Percentiles rank a stretch among this genome's conserved stretches.
Evolutionary conservation across 768 basidiomycete species (phyloP).

Genomic region (Agaricus blazei): DNA sequence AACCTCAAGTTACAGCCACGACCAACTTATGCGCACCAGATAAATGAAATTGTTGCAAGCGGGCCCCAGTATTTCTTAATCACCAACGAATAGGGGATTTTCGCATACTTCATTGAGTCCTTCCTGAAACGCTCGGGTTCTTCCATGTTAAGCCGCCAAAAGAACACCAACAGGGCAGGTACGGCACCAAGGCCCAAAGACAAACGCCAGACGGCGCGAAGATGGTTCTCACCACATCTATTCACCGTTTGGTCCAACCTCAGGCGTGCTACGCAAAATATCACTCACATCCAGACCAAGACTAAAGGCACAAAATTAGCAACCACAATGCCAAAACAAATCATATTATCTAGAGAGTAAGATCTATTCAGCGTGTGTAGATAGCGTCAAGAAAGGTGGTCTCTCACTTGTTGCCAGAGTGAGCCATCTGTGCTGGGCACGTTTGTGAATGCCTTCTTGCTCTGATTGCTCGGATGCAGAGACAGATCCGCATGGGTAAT

Average conservation of each 20-base stretch:
- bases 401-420: conserved; percentile 78
- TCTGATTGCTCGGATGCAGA: conserved; percentile 90
- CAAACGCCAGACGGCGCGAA: conserved; percentile 83
- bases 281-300: conserved; percentile 81
- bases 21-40: conserved; percentile 48
- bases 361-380: background rate
- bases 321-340: conserved; percentile 78
- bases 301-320: conserved; percentile 80
- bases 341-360: conserved; percentile 61
- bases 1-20: background rate
- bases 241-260: too few species aligned
- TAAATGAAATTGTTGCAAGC: conserved; percentile 66
- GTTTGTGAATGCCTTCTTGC: conserved; percentile 70
- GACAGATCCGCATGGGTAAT: conserved; percentile 88
- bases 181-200: conserved; percentile 81
- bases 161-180: conserved; percentile 75
- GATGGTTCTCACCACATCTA: conserved; percentile 74
- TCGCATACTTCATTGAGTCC: conserved; percentile 72
- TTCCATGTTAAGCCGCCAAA: conserved; percentile 84
- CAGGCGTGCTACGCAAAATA: too few species aligned
- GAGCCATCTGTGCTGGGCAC: conserved; percentile 82
- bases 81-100: conserved; percentile 73
- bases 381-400: conserved; percentile 14
- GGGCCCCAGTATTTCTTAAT: conserved; percentile 75
- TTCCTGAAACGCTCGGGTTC: conserved; percentile 72